phyloP scores from a whole-genome alignment of 148 eudicot species.

The Diospyros kaki region DNA sequence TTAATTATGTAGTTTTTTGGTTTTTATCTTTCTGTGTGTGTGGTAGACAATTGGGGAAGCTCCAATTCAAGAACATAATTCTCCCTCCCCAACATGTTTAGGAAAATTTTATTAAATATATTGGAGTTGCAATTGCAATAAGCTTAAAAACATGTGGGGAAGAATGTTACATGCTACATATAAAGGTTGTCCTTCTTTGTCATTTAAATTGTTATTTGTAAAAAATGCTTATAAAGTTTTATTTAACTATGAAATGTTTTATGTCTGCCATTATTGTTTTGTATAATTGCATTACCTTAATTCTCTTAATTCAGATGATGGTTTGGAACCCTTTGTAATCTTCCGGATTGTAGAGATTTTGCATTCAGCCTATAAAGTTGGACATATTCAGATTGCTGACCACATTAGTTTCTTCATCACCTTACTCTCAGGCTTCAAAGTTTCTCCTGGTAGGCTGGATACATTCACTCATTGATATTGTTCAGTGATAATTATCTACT shows the following conservation, averaged over 20 bases:
- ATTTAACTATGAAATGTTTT: background rate
- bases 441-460: constrained; percentile 45
- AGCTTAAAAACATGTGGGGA: background rate
- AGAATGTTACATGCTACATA: background rate
- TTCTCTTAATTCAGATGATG: constrained; percentile 42
- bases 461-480: background rate
- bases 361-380: constrained; percentile 71
- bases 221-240: background rate
- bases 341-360: constrained; percentile 74
- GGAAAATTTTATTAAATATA: background rate
- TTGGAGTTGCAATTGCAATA: background rate
- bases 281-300: background rate
- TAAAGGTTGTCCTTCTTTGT: background rate
- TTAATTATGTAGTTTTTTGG: background rate
- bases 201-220: background rate
- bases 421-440: constrained; percentile 58
- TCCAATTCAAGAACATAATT: background rate
- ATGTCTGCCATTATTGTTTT: constrained; percentile 3
- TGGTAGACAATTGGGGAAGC: background rate
- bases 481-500: background rate
- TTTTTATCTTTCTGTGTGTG: background rate
- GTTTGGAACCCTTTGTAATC: constrained; percentile 52
- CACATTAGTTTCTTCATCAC: constrained; percentile 82
- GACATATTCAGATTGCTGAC: constrained; percentile 63
- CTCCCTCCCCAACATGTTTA: background rate